Evolutionary conservation across 306 rosid species (phyloP).

Genomic region (Glycine soja): DNA sequence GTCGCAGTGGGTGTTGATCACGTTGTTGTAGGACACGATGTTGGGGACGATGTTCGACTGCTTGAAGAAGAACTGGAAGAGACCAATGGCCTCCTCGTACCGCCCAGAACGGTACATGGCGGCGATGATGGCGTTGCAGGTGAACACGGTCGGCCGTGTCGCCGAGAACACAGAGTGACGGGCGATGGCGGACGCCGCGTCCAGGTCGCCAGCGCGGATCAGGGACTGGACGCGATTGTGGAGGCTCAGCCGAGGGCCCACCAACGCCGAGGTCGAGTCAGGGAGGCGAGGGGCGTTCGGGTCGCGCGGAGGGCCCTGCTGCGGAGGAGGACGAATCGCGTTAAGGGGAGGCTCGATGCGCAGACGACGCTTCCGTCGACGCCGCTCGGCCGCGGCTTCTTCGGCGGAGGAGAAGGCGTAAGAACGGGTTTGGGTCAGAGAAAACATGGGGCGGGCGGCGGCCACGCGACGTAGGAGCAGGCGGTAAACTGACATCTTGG

Average conservation of each 20-base stretch:
- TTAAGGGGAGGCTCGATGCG: conserved; percentile 94
- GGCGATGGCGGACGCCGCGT: conserved; percentile 82
- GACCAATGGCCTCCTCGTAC: conserved; percentile 74
- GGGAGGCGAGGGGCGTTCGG: conserved; percentile 95
- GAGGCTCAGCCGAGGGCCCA: conserved; percentile 85
- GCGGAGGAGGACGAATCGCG: conserved; percentile 78
- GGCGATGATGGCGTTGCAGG: conserved; percentile 95
- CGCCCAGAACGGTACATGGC: conserved; percentile 91
- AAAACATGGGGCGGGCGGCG: conserved; percentile 42
- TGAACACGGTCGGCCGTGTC: conserved; percentile 97
- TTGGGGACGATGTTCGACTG: conserved; percentile 88
- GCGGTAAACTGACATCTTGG: conserved; percentile 61
- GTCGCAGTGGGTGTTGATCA: conserved; percentile 87
- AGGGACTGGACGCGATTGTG: conserved; percentile 95
- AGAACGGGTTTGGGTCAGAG: conserved; percentile 54
- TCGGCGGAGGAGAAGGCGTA: conserved; percentile 92
- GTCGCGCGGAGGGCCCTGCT: conserved; percentile 60
- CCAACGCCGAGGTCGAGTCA: conserved; percentile 80
- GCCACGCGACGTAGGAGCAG: conserved; percentile 62
- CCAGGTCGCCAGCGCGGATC: conserved; percentile 89
- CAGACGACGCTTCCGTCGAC: conserved; percentile 85
- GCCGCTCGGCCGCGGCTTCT: conserved; percentile 95
- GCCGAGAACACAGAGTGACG: conserved; percentile 82
- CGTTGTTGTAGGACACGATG: conserved; percentile 83
- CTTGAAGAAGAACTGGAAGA: conserved; percentile 82